Evolutionary conservation across 257 asterid species (phyloP), one percentile per base, ranked within the genome.

Genomic region (Buddleja alternifolia): DNA sequence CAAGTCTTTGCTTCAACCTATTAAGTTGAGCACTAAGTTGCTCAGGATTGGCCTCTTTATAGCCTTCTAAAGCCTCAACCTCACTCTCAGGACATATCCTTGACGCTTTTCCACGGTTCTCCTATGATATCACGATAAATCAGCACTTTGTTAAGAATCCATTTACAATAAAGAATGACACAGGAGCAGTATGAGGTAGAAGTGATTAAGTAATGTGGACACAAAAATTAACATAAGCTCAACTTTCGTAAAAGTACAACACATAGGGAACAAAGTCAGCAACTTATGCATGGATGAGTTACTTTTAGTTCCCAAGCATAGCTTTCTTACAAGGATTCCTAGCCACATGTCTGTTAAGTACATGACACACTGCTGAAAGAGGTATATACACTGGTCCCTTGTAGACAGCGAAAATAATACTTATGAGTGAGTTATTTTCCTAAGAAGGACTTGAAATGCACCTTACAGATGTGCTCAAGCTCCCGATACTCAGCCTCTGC

Each of bases 11-110:
- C 21, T 66, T 78, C 81, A 83, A 80, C 77, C 85, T 82, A 60
- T 45, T 72, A 62, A 90, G 78, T 78, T 82, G 80, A 65, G 86
- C 80, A 75, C 90, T 87, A 36, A 93, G 79, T 70, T 82, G 86
- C 78, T 93, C 96, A 4, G 97, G 90, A 66, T 72, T 85, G 80
- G 83, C 74, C 53, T 81, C 96, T 58, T 80, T 60, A 72, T 80
- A 61, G 74, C 88, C 88, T 44, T 80, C 95, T 75, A 85, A 68
- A 76, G 76, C 88, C 73, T 90, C 93, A 78, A 91, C 64, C 77
- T 93, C 99, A 75, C 84, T 79, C 80, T 88, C 93, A 9, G 91
- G 84, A 67, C 94, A 84, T 61, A 89, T 86, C 62, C 78, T 80
- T 52, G 99, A 90, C 4, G 96, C 96, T 78, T 84, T 90, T 45